Base-by-base conservation (phyloP, 2,329 filamentous ascomycete species). In the Pseudocercospora musae region DNA sequence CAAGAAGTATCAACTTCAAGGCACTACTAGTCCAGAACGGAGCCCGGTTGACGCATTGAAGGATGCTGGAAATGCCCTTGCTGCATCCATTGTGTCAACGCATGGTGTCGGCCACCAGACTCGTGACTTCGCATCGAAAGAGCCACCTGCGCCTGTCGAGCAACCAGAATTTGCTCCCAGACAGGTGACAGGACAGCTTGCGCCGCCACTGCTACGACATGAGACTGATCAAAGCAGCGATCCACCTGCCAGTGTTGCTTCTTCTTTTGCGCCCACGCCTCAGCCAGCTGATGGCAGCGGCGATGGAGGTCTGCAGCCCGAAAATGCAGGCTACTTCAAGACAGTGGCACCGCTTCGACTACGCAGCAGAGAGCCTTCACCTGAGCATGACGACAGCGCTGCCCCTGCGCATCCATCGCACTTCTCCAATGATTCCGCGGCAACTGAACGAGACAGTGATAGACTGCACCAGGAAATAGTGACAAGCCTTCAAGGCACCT, bases 381-480 rank as follows among this genome's bases (percentile, higher is more conserved):
- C 20, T 71, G 72, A 68, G 29, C 57, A 65, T 46, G 42, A 48
- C 44, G 52, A 33, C 31, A 58, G 37, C 20, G 23, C 27, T 58
- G 10, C 46, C 49, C 2, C 48, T 63, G 40, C 66, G 63, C 13
- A 67, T 58, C 13, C 29, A 42, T 50, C 27, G 25, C 58, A 59
- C 31, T 42, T 64, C 29, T 62, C 67, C 18, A 66, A 60, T 18
- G 67, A 70, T 44, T 68, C 67, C 21, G 65, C 58, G 15, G 62
- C 82, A 0, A 82, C 85, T 29, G 80, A 87, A 62, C 85, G 88
- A 67, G 89, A 92, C 70, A 92, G 85, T 69, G 90, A 93, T 67
- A 81, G 84, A 60, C 74, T 93, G 52, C 83, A 87, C 27, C 88
- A 91, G 62, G 90, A 93, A 69, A 93, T 93, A 59, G 86, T 91